Evolutionary conservation across 1,139 yeast genomes (phyloP).

Genomic region (Taphrina flavorubra): DNA sequence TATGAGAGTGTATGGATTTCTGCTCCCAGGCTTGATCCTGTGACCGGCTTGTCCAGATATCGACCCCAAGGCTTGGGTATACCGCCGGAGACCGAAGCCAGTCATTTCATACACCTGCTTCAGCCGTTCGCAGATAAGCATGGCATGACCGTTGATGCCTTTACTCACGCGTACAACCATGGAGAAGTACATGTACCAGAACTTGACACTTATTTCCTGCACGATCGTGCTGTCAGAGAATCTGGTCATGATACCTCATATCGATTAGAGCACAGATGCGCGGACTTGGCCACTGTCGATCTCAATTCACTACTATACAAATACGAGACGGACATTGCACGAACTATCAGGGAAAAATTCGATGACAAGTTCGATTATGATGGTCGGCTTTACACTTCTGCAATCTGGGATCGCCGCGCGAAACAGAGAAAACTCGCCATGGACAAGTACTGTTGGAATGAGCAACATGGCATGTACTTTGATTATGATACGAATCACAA

Average conservation of each 20-base stretch:
- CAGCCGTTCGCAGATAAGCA: constrained; percentile 72
- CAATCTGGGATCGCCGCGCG: constrained; percentile 67
- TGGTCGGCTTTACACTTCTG: constrained; percentile 57
- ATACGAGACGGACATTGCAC: constrained; percentile 85
- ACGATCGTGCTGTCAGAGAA: constrained; percentile 95
- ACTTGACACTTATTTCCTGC: constrained; percentile 84
- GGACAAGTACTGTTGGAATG: constrained; percentile 83
- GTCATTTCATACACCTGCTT: constrained; percentile 80
- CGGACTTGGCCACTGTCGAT: constrained; percentile 88
- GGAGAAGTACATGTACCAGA: constrained; percentile 73
- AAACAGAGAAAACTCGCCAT: constrained; percentile 61
- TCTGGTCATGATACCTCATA: constrained; percentile 96
- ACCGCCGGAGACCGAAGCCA: constrained; percentile 95
- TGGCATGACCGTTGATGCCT: constrained; percentile 67
- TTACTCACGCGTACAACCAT: constrained; percentile 70
- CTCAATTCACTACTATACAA: constrained; percentile 84
- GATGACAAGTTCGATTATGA: constrained; percentile 56
- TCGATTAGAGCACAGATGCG: constrained; percentile 87
- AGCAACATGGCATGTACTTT: constrained; percentile 73
- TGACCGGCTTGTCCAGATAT: constrained; percentile 86
- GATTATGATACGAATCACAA: constrained; percentile 76
- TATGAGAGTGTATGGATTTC: constrained; percentile 80
- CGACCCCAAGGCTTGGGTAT: constrained; percentile 89
- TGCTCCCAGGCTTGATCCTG: constrained; percentile 71
- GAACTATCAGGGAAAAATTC: constrained; percentile 64